phyloP scores from a whole-genome alignment of 371 early-diverging fungal genomes.

The Furculomyces boomerangus region DNA sequence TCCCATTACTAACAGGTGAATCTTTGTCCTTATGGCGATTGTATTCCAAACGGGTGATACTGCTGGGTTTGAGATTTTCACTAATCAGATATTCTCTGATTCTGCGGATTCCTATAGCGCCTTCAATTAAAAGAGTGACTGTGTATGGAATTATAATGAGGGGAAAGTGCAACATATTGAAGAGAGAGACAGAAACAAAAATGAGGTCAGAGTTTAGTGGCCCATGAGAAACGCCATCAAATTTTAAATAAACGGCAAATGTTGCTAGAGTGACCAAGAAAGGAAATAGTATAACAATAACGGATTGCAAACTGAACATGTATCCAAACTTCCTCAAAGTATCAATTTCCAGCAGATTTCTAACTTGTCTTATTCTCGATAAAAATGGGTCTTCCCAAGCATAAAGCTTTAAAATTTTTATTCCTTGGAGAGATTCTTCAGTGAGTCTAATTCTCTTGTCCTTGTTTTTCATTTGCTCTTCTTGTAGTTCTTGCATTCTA shows the following conservation, averaged over 20 bases:
- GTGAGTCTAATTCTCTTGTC: slow-evolving; percentile 69
- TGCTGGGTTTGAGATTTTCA: slow-evolving; percentile 25
- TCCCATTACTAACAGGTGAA: slow-evolving; percentile 64
- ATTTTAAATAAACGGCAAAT: slow-evolving; percentile 48
- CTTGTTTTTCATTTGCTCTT: slow-evolving; percentile 66
- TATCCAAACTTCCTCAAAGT: slow-evolving; percentile 52
- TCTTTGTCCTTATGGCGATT: not conserved
- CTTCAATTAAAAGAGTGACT: slow-evolving; percentile 37
- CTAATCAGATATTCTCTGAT: slow-evolving; percentile 52
- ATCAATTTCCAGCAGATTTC: slow-evolving; percentile 50
- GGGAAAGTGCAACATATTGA: slow-evolving; percentile 80
- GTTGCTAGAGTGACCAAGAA: slow-evolving; percentile 69
- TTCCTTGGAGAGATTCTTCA: slow-evolving; percentile 74
- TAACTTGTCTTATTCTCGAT: slow-evolving; percentile 30
- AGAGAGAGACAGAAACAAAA: slow-evolving; percentile 72
- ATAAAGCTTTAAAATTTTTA: slow-evolving; percentile 74
- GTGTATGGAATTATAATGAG: slow-evolving; percentile 48
- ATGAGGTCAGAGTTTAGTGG: slow-evolving; percentile 56
- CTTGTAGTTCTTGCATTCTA: slow-evolving; percentile 43
- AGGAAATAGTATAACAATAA: slow-evolving; percentile 55
- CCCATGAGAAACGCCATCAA: slow-evolving; percentile 20
- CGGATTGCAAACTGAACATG: slow-evolving; percentile 29
- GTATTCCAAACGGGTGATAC: slow-evolving; percentile 26
- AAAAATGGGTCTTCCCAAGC: slow-evolving; percentile 21
- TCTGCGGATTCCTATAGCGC: slow-evolving; percentile 57